Conservation (phyloP, 2,329 filamentous ascomycete species). For the Hymenoscyphus salicellus region DNA sequence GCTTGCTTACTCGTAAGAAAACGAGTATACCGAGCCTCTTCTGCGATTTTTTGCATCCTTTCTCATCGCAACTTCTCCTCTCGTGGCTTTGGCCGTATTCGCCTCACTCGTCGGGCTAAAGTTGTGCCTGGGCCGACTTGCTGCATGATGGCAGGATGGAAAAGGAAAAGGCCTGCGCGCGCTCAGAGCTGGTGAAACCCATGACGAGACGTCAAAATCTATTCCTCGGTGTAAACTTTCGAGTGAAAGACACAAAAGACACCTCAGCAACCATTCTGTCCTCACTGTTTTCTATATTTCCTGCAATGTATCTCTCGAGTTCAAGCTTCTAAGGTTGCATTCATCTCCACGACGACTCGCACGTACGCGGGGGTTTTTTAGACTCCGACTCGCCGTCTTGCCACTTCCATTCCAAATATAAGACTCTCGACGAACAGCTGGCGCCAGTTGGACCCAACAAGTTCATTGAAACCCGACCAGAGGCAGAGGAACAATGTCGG, state of each 20-base stretch:
- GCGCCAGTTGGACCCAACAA: background rate
- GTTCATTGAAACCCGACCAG: background rate
- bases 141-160: background rate
- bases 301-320: background rate
- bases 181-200: background rate
- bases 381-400: background rate
- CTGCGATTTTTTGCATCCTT: too few relatives aligned
- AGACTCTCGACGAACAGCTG: background rate
- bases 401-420: background rate
- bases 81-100: background rate
- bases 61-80: too few relatives aligned
- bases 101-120: background rate
- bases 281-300: background rate
- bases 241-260: background rate
- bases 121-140: background rate
- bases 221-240: background rate
- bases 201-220: conserved; percentile 1
- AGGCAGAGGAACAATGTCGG: conserved; percentile 5
- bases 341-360: too few relatives aligned
- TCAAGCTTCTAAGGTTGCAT: too few relatives aligned
- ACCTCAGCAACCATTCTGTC: background rate
- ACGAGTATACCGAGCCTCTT: too few relatives aligned
- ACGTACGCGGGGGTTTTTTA: background rate
- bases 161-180: background rate
- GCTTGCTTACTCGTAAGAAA: too few relatives aligned